These are phyloP conservation scores for Fusarium oligoseptatum DNA, from an alignment of 2,329 filamentous ascomycete genomes.

Conservation along the genomic window DNA sequence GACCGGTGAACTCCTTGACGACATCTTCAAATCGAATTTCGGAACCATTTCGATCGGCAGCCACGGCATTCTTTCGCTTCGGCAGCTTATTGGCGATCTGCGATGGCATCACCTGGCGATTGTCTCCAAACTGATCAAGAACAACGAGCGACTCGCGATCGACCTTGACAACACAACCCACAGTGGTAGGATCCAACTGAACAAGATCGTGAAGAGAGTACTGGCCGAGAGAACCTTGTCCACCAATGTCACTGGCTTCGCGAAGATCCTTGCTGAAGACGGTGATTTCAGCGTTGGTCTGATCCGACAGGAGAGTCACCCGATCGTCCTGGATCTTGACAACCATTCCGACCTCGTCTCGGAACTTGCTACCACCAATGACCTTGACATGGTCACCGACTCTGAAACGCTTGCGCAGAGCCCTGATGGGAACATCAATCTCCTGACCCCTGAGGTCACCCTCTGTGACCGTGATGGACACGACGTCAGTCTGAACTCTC, in stretches of 20 bases:
- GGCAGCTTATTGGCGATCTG: slow-evolving; percentile 92
- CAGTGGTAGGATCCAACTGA: slow-evolving; percentile 91
- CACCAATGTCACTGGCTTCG: slow-evolving; percentile 92
- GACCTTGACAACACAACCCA: slow-evolving; percentile 93
- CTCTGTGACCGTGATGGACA: slow-evolving; percentile 86
- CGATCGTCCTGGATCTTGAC: slow-evolving; percentile 93
- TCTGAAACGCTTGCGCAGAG: slow-evolving; percentile 91
- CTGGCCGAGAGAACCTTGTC: slow-evolving; percentile 85
- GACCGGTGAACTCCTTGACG: slow-evolving; percentile 89
- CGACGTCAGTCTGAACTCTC: slow-evolving; percentile 90
- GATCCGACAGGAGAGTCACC: slow-evolving; percentile 93
- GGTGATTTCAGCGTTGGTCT: slow-evolving; percentile 92
- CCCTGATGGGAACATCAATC: slow-evolving; percentile 93
- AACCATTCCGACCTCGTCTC: slow-evolving; percentile 97
- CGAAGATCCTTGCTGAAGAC: slow-evolving; percentile 98
- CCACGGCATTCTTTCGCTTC: slow-evolving; percentile 85
- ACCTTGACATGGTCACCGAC: slow-evolving; percentile 99
- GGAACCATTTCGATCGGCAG: slow-evolving; percentile 91
- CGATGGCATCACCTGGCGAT: slow-evolving; percentile 86
- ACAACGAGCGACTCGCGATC: slow-evolving; percentile 93
- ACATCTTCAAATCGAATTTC: slow-evolving; percentile 94
- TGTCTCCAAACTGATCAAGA: slow-evolving; percentile 89
- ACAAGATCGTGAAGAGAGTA: slow-evolving; percentile 95
- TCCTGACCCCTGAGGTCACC: slow-evolving; percentile 85
- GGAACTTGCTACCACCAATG: slow-evolving; percentile 93